Evolutionary conservation across 139 green algal genomes (phyloP), one percentile per base, ranked within the genome.

Genomic region (Yamagishiella unicocca): DNA sequence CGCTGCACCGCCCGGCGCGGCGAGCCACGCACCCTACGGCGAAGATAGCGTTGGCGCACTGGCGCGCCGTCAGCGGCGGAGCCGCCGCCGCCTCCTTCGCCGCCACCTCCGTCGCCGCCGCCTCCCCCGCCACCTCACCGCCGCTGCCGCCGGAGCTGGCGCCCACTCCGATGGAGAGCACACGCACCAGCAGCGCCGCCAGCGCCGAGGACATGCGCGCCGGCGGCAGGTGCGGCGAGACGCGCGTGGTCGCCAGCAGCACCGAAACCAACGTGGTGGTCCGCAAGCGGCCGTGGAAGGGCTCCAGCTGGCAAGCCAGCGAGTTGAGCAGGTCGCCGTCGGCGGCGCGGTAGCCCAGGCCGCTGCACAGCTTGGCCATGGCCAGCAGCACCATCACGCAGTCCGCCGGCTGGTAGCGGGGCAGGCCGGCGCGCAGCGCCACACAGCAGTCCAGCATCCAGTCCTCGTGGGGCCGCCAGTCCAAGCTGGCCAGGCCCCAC

Each of bases 31-130:
- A 75, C 61, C 79, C 79, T 19, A 85, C 61, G 55, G 79, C 79
- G 58, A 64, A 85, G 21, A 85, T n/a, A 8, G 79, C 79, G 31
- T 85, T 85, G 61, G 29, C 79, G 38, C 58, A 64, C 62, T 85
- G 35, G 35, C 79, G 79, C 29, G 61, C 12, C 5, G 58, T 85
- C 40, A 85, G 79, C 42, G 40, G 61, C 42, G 62, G 79, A 12
- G 21, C 2, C 2, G 78, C 27, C 27, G 40, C 21, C 35, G 76
- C 24, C 38, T 42, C 8, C 2, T 46, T 2, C 72, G 2, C 1
- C 7, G 33, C n/a, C 46, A 50, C 45, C 31, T 54, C 50, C 46
- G 50, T 31, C 74, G 17, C 24, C 74, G 31, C 19, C 1, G n/a
- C 33, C 46, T 1, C 21, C 4, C 46, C 27, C 27, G 24, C 27